Evolutionary conservation across 352 stramenopile species (phyloP), one percentile per base, ranked within the genome.

Genomic region (Phytophthora boehmeriae): DNA sequence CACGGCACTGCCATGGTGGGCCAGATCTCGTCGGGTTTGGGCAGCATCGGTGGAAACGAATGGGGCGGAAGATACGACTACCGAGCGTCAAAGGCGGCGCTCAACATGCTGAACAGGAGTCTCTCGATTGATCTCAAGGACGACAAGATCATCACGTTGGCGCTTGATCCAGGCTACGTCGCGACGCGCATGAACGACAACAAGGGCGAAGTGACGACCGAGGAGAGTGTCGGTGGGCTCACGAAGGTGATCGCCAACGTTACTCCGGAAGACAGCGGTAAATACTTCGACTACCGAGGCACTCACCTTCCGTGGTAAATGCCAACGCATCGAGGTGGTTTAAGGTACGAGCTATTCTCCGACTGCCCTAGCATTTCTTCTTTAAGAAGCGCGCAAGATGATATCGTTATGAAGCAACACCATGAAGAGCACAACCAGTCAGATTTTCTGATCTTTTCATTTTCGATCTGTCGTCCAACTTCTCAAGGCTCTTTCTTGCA

Each of bases 41-140:
- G 81, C 41, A 85, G 78, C 36, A 80, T 91, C 41, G 57, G 50
- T 3, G 55, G 72, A 36, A 75, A 75, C 44, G 44, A 22, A 6
- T 68, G 62, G 1, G 67, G 62, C 8, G 62, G 57, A 10, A 48
- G 43, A 22, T 90, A 90, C 56, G 78, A 73, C 49, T 92, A 95
- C 74, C 76, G 82, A 38, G 75, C 86, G 41, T 88, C 76, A 41
- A 92, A 93, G 64, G 44, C 76, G 35, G 86, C 80, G 25, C 68
- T 90, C 49, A 95, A 95, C 64, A 88, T 82, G 64, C 53, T 89
- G 30, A 88, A 69, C 55, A 79, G 63, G 66, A 74, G 62, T 16
- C 62, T 91, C 3, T 49, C 71, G 14, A 42, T 78, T 16, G 77
- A 89, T 38, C 65, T 88, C n/a, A 74, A 79, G 63, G 45, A 34